Evolutionary conservation across 2,329 filamentous ascomycete species (phyloP).

Genomic region (Alternaria dauci): DNA sequence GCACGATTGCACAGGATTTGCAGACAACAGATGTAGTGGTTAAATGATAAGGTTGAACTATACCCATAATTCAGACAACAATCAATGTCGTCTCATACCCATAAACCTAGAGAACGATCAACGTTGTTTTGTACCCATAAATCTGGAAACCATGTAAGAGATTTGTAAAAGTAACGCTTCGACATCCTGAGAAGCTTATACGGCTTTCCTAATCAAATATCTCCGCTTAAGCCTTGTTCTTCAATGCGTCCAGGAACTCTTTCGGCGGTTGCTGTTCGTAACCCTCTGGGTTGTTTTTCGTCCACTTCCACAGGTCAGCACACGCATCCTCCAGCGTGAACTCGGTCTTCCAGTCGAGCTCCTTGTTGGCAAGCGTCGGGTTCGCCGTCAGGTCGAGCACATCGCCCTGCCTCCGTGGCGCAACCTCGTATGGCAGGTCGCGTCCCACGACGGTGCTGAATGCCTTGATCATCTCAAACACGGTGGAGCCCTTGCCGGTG

Average conservation of each 20-base stretch:
- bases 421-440: constrained; percentile 86
- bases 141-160: not conserved
- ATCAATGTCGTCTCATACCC: not conserved
- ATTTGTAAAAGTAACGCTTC: not conserved
- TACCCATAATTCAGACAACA: too few relatives aligned
- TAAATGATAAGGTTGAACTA: too few relatives aligned
- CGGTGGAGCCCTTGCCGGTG: constrained; percentile 91
- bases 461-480: constrained; percentile 96
- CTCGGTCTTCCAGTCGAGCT: constrained; percentile 92
- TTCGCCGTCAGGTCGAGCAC: constrained; percentile 96
- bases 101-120: not conserved
- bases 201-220: not conserved
- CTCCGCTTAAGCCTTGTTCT: constrained; percentile 33
- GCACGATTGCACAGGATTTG: not conserved
- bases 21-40: too few relatives aligned
- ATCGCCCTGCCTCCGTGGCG: constrained; percentile 82
- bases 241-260: constrained; percentile 71
- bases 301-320: constrained; percentile 95
- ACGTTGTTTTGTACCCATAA: not conserved
- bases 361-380: constrained; percentile 82
- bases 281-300: constrained; percentile 93
- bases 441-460: constrained; percentile 88
- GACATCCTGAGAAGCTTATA: not conserved
- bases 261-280: constrained; percentile 92
- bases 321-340: constrained; percentile 92